Percentiles rank a stretch among this genome's conserved stretches.
These are phyloP conservation scores for Lentinula aciculospora DNA, from an alignment of 768 basidiomycete species.

Conservation along the genomic window DNA sequence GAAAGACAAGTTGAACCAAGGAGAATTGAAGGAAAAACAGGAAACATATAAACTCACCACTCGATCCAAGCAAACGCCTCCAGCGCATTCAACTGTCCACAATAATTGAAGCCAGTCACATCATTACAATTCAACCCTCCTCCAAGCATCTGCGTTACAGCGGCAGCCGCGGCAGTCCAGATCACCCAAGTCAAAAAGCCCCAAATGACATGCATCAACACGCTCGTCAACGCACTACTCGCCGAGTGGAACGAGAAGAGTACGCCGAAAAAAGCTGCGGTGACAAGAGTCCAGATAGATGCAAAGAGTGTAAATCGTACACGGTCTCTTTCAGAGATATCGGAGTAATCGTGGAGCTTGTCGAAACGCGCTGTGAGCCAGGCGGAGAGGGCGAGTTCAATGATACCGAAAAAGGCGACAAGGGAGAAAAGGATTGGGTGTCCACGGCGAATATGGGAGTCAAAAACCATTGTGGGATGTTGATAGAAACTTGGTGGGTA, in stretches of 20 bases:
- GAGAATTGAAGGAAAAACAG: background rate
- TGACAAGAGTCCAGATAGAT: conserved; percentile 66
- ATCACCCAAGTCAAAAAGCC: conserved; percentile 30
- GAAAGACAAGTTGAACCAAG: background rate
- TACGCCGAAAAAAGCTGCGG: conserved; percentile 44
- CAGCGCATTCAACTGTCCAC: conserved; percentile 71
- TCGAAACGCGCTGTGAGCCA: conserved; percentile 67
- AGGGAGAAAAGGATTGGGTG: background rate
- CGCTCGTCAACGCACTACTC: conserved; percentile 49
- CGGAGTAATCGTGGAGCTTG: conserved; percentile 45
- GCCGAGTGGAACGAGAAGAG: conserved; percentile 46
- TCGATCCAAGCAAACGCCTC: conserved; percentile 73
- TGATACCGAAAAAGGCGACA: background rate
- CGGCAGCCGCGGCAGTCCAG: conserved; percentile 71
- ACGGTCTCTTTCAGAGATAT: conserved; percentile 47
- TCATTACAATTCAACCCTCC: conserved; percentile 63
- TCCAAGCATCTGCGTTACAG: conserved; percentile 59
- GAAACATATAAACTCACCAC: conserved; percentile 34
- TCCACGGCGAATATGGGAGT: background rate
- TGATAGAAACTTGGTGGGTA: background rate
- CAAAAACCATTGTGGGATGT: background rate
- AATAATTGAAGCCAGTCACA: conserved; percentile 45
- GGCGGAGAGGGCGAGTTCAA: conserved; percentile 53
- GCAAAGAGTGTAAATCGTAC: conserved; percentile 64
- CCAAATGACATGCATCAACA: conserved; percentile 52